A percentile compares a stretch with the other conserved stretches of the same genome.
Evolutionary conservation across 345 rosid genomes (phyloP).

Genomic region (Pistacia integerrima): DNA sequence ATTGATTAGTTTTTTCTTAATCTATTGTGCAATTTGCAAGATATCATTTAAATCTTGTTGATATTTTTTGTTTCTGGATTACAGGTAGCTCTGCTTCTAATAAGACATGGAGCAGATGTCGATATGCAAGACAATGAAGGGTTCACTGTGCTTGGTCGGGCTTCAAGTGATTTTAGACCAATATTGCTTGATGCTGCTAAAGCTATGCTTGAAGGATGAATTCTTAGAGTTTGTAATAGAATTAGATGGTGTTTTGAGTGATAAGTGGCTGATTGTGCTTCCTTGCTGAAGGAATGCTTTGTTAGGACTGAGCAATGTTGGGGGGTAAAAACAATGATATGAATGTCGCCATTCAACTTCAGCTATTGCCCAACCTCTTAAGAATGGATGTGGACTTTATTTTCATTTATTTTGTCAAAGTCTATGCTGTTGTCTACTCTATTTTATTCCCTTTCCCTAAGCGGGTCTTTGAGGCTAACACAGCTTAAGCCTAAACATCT

Average conservation of each 20-base stretch:
- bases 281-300: neutral
- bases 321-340: neutral
- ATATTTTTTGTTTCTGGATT: constrained; percentile 9
- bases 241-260: constrained; percentile 8
- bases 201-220: constrained; percentile 79
- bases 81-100: constrained; percentile 77
- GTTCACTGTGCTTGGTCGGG: constrained; percentile 91
- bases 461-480: neutral
- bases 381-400: neutral
- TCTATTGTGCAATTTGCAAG: neutral
- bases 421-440: neutral
- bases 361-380: neutral
- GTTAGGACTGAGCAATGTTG: neutral
- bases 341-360: neutral
- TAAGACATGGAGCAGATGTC: constrained; percentile 91
- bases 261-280: neutral
- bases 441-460: too few relatives aligned
- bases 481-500: too few relatives aligned
- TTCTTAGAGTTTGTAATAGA: neutral
- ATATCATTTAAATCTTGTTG: neutral
- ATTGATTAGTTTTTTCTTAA: neutral
- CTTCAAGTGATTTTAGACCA: constrained; percentile 62
- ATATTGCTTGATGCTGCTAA: constrained; percentile 68
- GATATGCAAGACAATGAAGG: constrained; percentile 94
- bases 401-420: neutral